A percentile compares a stretch with the other conserved stretches of the same genome.
Conservation (phyloP, 1,284 basidiomycete species). For the Flammula alnicola region DNA sequence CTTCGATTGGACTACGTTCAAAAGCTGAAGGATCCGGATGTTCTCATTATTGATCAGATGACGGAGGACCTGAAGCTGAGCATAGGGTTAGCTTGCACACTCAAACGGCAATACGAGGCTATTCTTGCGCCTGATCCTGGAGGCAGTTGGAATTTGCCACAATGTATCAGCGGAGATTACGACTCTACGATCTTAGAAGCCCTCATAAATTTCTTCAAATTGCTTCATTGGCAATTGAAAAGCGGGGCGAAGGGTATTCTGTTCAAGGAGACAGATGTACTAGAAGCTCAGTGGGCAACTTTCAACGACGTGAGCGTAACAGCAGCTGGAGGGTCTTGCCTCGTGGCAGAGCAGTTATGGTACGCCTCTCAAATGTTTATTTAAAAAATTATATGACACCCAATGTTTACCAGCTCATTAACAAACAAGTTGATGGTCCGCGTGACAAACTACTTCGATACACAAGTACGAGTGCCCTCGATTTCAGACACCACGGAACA, state of each 20-base stretch:
- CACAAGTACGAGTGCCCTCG: slow-evolving; percentile 84
- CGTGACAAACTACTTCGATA: slow-evolving; percentile 92
- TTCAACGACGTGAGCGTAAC: slow-evolving; percentile 93
- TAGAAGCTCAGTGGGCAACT: slow-evolving; percentile 96
- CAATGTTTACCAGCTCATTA: slow-evolving; percentile 59
- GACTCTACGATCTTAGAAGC: slow-evolving; percentile 90
- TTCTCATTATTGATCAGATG: slow-evolving; percentile 95
- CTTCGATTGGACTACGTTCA: slow-evolving; percentile 91
- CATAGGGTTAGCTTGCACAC: slow-evolving; percentile 90
- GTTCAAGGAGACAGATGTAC: slow-evolving; percentile 97
- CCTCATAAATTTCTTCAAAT: slow-evolving; percentile 89
- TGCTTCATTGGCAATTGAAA: slow-evolving; percentile 96
- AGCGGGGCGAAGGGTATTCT: slow-evolving; percentile 91
- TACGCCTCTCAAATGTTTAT: slow-evolving; percentile 34
- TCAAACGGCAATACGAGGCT: slow-evolving; percentile 93
- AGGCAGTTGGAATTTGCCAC: slow-evolving; percentile 88
- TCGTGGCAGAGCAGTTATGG: slow-evolving; percentile 96
- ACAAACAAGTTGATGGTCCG: slow-evolving; percentile 91
- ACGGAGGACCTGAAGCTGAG: slow-evolving; percentile 93
- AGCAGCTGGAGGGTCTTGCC: slow-evolving; percentile 85
- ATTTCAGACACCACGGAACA: slow-evolving; percentile 35
- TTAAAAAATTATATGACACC: slow-evolving; percentile 3
- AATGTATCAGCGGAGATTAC: slow-evolving; percentile 89
- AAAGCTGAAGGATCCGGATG: slow-evolving; percentile 87
- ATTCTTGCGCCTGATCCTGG: slow-evolving; percentile 87